A percentile compares a stretch with the other conserved stretches of the same genome.
Conservation (phyloP, 2,329 filamentous ascomycete species). For the Trichoderma oligosporum region DNA sequence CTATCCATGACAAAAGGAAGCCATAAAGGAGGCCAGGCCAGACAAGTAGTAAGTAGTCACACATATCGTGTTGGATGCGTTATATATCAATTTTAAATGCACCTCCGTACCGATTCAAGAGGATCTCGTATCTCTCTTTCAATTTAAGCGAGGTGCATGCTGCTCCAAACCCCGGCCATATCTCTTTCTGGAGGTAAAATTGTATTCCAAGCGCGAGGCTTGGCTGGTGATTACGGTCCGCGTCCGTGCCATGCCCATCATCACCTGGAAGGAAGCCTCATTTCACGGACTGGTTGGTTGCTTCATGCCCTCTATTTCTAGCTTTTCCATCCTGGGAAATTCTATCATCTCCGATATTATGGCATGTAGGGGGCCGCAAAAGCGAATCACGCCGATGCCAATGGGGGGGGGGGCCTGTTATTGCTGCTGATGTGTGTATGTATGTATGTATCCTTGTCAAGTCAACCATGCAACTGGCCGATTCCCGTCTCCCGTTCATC, state of each 20-base stretch:
- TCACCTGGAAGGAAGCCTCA: neutral
- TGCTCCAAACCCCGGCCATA: too few relatives aligned
- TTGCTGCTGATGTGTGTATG: neutral
- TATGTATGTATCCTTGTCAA: slow-evolving; percentile 4
- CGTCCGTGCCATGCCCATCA: neutral
- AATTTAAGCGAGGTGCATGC: too few relatives aligned
- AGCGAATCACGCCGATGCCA: neutral
- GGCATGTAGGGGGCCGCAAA: neutral
- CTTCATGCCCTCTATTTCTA: too few relatives aligned
- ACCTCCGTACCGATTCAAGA: too few relatives aligned
- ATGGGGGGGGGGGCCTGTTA: neutral
- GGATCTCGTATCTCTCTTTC: too few relatives aligned
- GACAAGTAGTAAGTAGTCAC: neutral
- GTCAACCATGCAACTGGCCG: slow-evolving; percentile 8
- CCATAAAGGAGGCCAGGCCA: too few relatives aligned
- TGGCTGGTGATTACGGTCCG: neutral
- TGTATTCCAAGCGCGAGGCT: too few relatives aligned
- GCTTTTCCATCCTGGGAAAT: too few relatives aligned
- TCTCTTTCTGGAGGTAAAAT: too few relatives aligned
- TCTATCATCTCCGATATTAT: too few relatives aligned
- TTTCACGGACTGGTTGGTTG: neutral
- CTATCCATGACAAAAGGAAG: neutral
- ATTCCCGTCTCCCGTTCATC: slow-evolving; percentile 7
- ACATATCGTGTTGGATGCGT: neutral
- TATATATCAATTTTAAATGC: too few relatives aligned